phyloP scores from a whole-genome alignment of 106 monocot genomes.

The Dendrobium catenatum region DNA sequence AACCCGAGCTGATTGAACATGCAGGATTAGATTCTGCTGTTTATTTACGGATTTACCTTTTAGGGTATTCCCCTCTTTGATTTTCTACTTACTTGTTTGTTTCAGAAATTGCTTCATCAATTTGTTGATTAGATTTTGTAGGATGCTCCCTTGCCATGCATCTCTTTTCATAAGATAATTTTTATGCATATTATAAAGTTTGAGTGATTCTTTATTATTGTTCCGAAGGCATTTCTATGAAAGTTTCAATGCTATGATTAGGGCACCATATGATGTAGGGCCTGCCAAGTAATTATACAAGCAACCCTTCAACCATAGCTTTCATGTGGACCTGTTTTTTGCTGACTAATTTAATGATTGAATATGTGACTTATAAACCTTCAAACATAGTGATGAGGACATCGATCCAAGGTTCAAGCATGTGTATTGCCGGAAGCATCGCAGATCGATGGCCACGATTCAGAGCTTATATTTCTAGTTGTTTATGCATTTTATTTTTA shows the following conservation, averaged over 20 bases:
- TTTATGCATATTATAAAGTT: background rate
- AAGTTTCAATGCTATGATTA: background rate
- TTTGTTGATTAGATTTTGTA: too few relatives aligned
- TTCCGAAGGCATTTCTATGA: background rate
- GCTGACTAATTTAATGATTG: too few relatives aligned
- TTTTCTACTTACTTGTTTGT: conserved; percentile 1
- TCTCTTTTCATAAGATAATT: background rate
- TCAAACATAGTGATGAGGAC: too few relatives aligned
- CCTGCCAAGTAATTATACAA: background rate
- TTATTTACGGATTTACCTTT: conserved; percentile 40
- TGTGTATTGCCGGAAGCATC: too few relatives aligned
- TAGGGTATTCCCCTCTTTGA: conserved; percentile 21
- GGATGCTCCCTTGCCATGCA: too few relatives aligned
- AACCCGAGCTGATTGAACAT: conserved; percentile 67
- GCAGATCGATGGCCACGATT: too few relatives aligned
- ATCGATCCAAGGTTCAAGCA: too few relatives aligned
- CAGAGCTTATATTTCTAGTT: too few relatives aligned
- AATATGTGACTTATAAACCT: too few relatives aligned
- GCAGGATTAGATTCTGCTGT: conserved; percentile 68
- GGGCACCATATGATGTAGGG: background rate
- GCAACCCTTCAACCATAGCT: too few relatives aligned
- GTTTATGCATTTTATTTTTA: too few relatives aligned
- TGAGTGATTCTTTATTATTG: background rate
- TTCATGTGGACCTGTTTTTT: too few relatives aligned
- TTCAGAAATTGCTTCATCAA: background rate